These are phyloP conservation scores for Ophiostoma piceae DNA, from an alignment of 2,329 filamentous ascomycete genomes.

Conservation along the genomic window DNA sequence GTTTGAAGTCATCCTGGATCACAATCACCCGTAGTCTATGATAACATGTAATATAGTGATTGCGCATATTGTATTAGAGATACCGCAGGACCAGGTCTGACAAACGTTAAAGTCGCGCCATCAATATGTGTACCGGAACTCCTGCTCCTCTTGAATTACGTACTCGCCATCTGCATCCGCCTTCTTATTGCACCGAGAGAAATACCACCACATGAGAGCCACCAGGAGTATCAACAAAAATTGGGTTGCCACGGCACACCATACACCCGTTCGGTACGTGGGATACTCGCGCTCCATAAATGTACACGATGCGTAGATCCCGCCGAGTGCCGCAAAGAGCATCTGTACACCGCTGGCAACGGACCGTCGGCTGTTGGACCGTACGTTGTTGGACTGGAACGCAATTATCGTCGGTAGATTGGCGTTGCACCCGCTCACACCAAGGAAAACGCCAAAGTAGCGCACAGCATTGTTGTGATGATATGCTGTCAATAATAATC, in stretches of 20 bases:
- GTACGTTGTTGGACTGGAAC: slow-evolving; percentile 82
- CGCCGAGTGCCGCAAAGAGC: slow-evolving; percentile 32
- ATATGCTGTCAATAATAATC: slow-evolving; percentile 64
- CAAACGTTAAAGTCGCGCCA: background rate
- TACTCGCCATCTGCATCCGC: slow-evolving; percentile 37
- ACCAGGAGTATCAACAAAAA: slow-evolving; percentile 46
- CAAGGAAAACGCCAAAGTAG: slow-evolving; percentile 70
- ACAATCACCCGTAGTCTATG: background rate
- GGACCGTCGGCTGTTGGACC: slow-evolving; percentile 33
- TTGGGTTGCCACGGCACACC: slow-evolving; percentile 48
- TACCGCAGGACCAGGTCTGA: background rate
- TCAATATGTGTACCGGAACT: background rate
- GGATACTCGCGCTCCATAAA: slow-evolving; percentile 52
- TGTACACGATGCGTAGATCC: slow-evolving; percentile 65
- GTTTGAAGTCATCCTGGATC: background rate
- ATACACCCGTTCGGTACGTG: slow-evolving; percentile 50
- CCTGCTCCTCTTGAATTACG: background rate
- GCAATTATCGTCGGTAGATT: slow-evolving; percentile 70
- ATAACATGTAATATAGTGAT: background rate
- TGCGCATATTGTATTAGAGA: background rate
- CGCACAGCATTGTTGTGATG: slow-evolving; percentile 47
- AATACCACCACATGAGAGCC: slow-evolving; percentile 37
- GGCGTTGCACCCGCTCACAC: slow-evolving; percentile 67
- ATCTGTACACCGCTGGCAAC: slow-evolving; percentile 34
- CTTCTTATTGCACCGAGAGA: slow-evolving; percentile 43